Base-by-base conservation (phyloP, 331 rosid genomes). In the Dryas integrifolia region DNA sequence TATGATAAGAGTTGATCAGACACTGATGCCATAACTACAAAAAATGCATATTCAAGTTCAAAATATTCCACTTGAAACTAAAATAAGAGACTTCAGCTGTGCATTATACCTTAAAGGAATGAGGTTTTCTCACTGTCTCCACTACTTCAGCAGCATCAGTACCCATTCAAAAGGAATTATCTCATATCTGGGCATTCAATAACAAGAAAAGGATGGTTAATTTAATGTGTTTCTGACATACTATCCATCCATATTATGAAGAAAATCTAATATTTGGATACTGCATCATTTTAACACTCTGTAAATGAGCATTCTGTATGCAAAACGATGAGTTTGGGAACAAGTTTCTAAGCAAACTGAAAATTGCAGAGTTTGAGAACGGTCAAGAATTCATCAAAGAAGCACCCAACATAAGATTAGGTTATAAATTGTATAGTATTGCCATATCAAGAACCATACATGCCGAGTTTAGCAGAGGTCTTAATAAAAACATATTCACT, bases 101-200 rank as follows among this genome's bases (percentile, higher is more conserved):
- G 57, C 47, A 38, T 40, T 53, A 67, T 83, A 92, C 97, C 98
- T 90, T 87, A 65, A 90, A 84, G 65, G 92, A 79, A 21, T 18
- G 52, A 21, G 74, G 65, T 69, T 63, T 77, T 53, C 77, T 83
- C 74, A 57, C 71, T 21, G 82, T n/a, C 72, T 69, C 88, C 47
- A 18, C 85, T 24, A 57, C 82, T 75, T 86, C 86, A 74, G 74
- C 70, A 39, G 56, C 75, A 87, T 86, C 92, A 80, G 89, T 82
- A 79, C 97, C 90, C 98, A 92, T 92, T 84, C 69, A 73, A n/a
- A 58, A 70, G 79, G 73, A 65, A 74, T 69, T 72, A 16, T 50
- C 63, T 73, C 67, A 46, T 41, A 74, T 79, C 97, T 82, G 78
- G 71, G 78, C 26, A 75, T 68, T 64, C 74, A 58, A 79, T 49